Conservation (phyloP, 2,329 filamentous ascomycete genomes). For the Tolypocladium nubicola region DNA sequence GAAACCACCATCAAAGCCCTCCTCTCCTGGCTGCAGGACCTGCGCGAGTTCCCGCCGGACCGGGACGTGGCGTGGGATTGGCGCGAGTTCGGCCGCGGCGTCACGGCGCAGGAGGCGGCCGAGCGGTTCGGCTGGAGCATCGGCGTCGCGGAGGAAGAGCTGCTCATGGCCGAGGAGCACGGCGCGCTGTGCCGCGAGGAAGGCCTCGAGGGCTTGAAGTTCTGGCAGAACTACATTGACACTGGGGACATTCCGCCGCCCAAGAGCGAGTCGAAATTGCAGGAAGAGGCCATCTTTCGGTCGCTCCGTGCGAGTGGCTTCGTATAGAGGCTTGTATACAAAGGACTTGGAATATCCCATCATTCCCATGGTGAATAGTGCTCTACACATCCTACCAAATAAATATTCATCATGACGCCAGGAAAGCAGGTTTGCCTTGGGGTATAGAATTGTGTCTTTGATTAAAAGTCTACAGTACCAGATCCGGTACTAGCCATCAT, state of each 20-base stretch:
- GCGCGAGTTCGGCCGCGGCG: constrained; percentile 66
- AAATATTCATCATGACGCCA: neutral
- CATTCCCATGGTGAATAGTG: neutral
- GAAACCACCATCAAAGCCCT: constrained; percentile 76
- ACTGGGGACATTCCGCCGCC: constrained; percentile 26
- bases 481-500: neutral
- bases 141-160: constrained; percentile 86
- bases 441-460: neutral
- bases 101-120: constrained; percentile 82
- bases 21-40: constrained; percentile 63
- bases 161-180: constrained; percentile 93
- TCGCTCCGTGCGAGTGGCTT: constrained; percentile 33
- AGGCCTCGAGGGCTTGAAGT: constrained; percentile 79
- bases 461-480: neutral
- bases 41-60: constrained; percentile 56
- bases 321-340: constrained; percentile 7
- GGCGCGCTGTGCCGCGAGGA: constrained; percentile 85
- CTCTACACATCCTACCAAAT: neutral
- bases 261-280: constrained; percentile 16
- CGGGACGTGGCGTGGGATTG: constrained; percentile 65
- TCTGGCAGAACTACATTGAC: constrained; percentile 75
- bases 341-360: neutral
- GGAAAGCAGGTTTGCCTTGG: neutral
- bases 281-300: constrained; percentile 30
- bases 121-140: constrained; percentile 95